Conservation (phyloP, 108 stramenopile species). For the Conticribra weissflogii region DNA sequence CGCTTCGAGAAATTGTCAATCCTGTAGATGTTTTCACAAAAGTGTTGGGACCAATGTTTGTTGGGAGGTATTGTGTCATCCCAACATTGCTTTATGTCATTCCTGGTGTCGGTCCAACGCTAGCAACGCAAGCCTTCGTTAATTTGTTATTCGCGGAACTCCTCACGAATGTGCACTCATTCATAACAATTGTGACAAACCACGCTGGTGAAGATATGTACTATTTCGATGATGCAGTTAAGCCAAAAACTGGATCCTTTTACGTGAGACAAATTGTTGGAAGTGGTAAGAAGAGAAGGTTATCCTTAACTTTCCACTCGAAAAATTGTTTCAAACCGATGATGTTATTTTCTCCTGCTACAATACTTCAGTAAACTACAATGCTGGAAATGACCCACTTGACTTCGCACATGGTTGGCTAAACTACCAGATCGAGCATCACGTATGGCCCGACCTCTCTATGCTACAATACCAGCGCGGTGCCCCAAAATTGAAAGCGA, state of each 20-base stretch:
- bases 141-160: constrained; percentile 86
- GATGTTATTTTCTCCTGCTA: no score
- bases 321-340: no score
- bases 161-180: constrained; percentile 84
- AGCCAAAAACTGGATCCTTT: constrained; percentile 84
- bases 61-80: constrained; percentile 71
- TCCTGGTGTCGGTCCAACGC: constrained; percentile 43
- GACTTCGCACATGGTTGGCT: constrained; percentile 90
- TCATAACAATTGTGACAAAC: constrained; percentile 88
- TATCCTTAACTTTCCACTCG: no score
- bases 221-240: constrained; percentile 79
- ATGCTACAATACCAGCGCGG: constrained; percentile 88
- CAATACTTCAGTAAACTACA: constrained; percentile 83
- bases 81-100: constrained; percentile 60
- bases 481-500: constrained; percentile 72
- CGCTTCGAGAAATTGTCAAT: constrained; percentile 63
- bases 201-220: constrained; percentile 93
- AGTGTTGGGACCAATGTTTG: constrained; percentile 74
- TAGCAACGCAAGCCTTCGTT: constrained; percentile 61
- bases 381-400: constrained; percentile 70
- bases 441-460: constrained; percentile 85
- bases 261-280: constrained; percentile 89
- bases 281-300: no score
- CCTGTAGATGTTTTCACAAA: constrained; percentile 66
- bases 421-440: constrained; percentile 94